Conservation (phyloP, 192 early-diverging fungal species). For the Powellomyces hirtus region DNA sequence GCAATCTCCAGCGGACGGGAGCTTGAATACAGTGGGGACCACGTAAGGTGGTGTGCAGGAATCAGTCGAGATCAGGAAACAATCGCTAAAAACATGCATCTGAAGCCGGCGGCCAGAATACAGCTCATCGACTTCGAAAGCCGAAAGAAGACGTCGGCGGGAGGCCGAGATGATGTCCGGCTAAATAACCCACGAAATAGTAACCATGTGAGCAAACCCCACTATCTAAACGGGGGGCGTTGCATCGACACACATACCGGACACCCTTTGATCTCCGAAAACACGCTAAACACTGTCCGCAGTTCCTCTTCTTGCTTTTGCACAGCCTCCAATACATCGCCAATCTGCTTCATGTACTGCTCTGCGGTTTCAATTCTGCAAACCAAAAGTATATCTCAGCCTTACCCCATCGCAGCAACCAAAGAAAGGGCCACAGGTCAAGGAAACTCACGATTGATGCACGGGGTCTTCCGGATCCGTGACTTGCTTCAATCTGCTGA, state of each 20-base stretch:
- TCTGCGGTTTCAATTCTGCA: slow-evolving; percentile 26
- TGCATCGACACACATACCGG: slow-evolving; percentile 9
- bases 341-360: slow-evolving; percentile 37
- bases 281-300: slow-evolving; percentile 21
- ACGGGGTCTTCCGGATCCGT: slow-evolving; percentile 24
- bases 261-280: slow-evolving; percentile 22
- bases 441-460: slow-evolving; percentile 12
- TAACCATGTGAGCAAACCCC: too few species aligned
- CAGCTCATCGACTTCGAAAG: slow-evolving; percentile 23
- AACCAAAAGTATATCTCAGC: background rate
- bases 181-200: too few species aligned
- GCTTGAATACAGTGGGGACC: background rate
- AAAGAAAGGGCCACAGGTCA: too few species aligned
- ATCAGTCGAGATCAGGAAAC: slow-evolving; percentile 26
- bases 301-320: slow-evolving; percentile 35
- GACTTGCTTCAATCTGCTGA: slow-evolving; percentile 20
- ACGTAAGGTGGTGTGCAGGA: background rate
- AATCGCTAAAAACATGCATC: slow-evolving; percentile 34
- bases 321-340: slow-evolving; percentile 24
- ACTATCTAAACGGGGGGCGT: too few species aligned
- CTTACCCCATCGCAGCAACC: background rate
- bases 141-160: slow-evolving; percentile 14
- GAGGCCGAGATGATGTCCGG: slow-evolving; percentile 31
- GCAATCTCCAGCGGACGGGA: too few species aligned
- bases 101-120: slow-evolving; percentile 16